Evolutionary conservation across 176 grass and related monocot genomes (phyloP).

Genomic region (Themeda triandra): DNA sequence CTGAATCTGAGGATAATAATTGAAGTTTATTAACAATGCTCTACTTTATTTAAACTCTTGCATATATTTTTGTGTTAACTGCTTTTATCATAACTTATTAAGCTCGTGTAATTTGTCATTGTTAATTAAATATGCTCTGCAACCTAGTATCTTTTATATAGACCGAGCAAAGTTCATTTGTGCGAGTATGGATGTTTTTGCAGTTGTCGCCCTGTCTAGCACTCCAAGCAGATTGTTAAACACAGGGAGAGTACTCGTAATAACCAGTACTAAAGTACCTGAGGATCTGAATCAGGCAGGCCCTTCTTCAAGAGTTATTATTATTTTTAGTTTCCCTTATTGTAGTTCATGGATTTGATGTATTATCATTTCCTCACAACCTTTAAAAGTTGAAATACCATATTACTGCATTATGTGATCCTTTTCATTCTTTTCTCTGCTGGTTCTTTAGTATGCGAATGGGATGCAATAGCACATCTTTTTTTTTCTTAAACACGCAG

Average conservation of each 20-base stretch:
- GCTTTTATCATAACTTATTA: neutral
- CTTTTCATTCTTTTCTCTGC: constrained; percentile 7
- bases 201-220: constrained; percentile 81
- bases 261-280: constrained; percentile 83
- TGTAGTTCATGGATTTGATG: neutral
- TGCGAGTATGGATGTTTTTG: constrained; percentile 93
- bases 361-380: neutral
- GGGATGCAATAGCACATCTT: constrained; percentile 37
- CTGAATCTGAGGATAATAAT: neutral
- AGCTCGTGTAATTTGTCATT: neutral
- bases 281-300: constrained; percentile 89
- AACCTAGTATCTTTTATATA: neutral
- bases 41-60: no score
- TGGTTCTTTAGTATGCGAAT: constrained; percentile 74
- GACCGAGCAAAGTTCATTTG: constrained; percentile 13
- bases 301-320: neutral
- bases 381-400: constrained; percentile 24
- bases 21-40: no score
- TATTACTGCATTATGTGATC: neutral
- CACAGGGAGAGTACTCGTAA: constrained; percentile 82
- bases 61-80: neutral
- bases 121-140: neutral
- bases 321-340: neutral
- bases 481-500: no score
- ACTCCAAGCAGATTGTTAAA: constrained; percentile 77